Evolutionary conservation across 768 basidiomycete genomes (phyloP), one percentile per base, ranked within the genome.

Genomic region (Lactarius hengduanensis): DNA sequence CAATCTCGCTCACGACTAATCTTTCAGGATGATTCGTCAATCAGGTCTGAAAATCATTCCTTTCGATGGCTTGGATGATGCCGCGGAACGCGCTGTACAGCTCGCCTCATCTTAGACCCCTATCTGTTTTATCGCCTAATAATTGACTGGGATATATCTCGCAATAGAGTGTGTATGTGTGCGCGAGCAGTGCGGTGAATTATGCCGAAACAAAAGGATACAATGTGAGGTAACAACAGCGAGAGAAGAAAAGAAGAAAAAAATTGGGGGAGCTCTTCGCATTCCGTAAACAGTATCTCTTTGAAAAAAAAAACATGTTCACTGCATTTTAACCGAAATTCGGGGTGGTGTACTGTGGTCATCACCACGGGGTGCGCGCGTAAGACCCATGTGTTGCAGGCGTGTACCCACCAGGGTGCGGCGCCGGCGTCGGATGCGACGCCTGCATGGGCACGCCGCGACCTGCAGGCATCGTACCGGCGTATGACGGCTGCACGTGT

Each of bases 31-130:
- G 90, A 98, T 98, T 78, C 87, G 81, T 74, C 85, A 93, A 54
- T 96, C 93, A 40, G 95, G 95, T 32, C 79, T 98, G 71, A 91
- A 94, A 80, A 99, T 99, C 74, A 87, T 89, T 75, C 86, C 97
- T 41, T 96, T 92, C 76, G 96, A 98, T 72, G 86, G 88, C 71
- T 84, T 98, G 32, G 97, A 98, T 73, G 92, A 94, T 69, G 96
- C 96, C 66, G 94, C 92, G 20, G 82, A 88, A 74, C 83, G 85
- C 67, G 92, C 93, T 55, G 92, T 90, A 57, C 78, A 89, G 76
- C 76, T 92, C 57, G 89, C 90, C 62, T 76, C 74, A 65, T 66
- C 75, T 57, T 72, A 71, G 67, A 64, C 66, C 38, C 43, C 22
- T 59, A 45, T 53, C 61, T 28, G 61, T 41, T 57, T 45, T 20